Conservation (phyloP, 106 monocot species). For the Acanthochlamys bracteata region DNA sequence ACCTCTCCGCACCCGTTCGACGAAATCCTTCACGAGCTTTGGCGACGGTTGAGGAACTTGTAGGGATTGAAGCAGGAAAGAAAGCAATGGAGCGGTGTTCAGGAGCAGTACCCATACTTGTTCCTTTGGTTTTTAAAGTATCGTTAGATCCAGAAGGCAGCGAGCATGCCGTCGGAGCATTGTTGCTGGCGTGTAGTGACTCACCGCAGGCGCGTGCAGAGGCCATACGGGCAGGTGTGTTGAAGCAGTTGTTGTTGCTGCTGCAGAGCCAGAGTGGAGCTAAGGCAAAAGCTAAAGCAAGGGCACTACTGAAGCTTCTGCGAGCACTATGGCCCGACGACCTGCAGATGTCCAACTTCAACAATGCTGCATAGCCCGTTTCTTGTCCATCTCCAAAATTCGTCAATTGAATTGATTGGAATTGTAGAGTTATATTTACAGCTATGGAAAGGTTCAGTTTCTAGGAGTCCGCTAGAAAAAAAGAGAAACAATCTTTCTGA, state of each 20-base stretch:
- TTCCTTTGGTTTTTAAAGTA: slow-evolving; percentile 53
- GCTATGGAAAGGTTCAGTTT: too few relatives aligned
- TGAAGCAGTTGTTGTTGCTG: slow-evolving; percentile 53
- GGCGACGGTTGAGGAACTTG: slow-evolving; percentile 46
- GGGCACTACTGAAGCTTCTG: slow-evolving; percentile 50
- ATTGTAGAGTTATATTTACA: too few relatives aligned
- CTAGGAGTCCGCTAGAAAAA: too few relatives aligned
- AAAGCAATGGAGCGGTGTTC: slow-evolving; percentile 19
- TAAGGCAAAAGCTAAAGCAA: slow-evolving; percentile 43
- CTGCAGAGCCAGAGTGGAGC: slow-evolving; percentile 66
- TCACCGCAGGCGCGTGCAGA: slow-evolving; percentile 24
- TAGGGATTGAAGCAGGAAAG: slow-evolving; percentile 30
- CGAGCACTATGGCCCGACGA: slow-evolving; percentile 27
- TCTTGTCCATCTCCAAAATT: not conserved
- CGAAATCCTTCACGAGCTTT: slow-evolving; percentile 25
- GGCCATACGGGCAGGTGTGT: slow-evolving; percentile 40
- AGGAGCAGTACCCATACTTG: slow-evolving; percentile 29
- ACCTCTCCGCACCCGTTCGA: slow-evolving; percentile 13
- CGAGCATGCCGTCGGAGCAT: slow-evolving; percentile 63
- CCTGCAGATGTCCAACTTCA: not conserved
- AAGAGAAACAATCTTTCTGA: too few relatives aligned
- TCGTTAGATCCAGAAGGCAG: slow-evolving; percentile 43
- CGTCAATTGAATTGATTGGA: too few relatives aligned
- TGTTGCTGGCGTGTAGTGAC: slow-evolving; percentile 31
- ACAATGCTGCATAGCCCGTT: slow-evolving; percentile 4